Evolutionary conservation across 768 basidiomycete genomes (phyloP).

Genomic region (Suillus hirtellus): DNA sequence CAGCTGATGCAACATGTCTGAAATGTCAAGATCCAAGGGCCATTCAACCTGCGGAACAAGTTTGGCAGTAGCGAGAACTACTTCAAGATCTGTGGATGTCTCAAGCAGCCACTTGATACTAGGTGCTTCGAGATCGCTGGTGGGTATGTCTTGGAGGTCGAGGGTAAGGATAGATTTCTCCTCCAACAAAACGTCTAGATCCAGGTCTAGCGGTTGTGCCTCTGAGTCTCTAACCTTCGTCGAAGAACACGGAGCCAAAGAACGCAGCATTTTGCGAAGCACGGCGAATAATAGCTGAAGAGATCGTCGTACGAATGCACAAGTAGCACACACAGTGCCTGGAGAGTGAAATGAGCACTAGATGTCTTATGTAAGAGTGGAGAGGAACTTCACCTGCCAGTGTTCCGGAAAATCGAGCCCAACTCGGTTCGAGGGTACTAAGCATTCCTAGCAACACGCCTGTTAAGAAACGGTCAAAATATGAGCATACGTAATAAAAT

Average conservation of each 20-base stretch:
- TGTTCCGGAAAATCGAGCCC: neutral
- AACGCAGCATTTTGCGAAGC: too few relatives aligned
- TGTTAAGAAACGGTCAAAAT: neutral
- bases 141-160: neutral
- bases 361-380: neutral
- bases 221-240: neutral
- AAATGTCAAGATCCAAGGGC: constrained; percentile 8
- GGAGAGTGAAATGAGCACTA: neutral
- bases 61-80: constrained; percentile 6
- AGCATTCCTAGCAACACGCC: neutral
- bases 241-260: neutral
- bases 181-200: neutral
- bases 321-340: neutral
- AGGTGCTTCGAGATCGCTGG: neutral
- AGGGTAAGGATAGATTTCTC: neutral
- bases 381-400: neutral
- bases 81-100: constrained; percentile 18
- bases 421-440: too few relatives aligned
- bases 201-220: neutral
- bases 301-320: neutral
- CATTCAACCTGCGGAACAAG: constrained; percentile 15
- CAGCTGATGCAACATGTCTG: neutral
- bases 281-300: too few relatives aligned
- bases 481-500: neutral
- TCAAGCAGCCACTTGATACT: constrained; percentile 19